Evolutionary conservation across 176 grass and related monocot genomes (phyloP), one percentile per base, ranked within the genome.

Genomic region (Oropetium thomaeum): DNA sequence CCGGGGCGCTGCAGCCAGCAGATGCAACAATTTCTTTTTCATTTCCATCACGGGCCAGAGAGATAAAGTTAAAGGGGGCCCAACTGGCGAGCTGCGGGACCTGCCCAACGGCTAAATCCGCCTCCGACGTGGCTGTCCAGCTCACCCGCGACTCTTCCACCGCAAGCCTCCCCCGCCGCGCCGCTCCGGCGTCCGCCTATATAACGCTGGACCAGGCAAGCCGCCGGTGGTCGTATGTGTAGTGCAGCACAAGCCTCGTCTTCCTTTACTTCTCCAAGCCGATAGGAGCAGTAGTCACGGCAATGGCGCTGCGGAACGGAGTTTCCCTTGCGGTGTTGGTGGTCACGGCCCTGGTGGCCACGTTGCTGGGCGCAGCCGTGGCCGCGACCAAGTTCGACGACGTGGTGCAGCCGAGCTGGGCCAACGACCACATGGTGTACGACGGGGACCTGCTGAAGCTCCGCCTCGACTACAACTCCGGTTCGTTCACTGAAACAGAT

Each of bases 321-420:
- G 38, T 22, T 5, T 42, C 10, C 20, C 10, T 71, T n/a, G 10
- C 49, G 17, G 32, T 81, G 16, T n/a, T n/a, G n/a, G 40, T 62
- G 55, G 48, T 66, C 31, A 62, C 10, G 20, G 28, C 10, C 5
- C 28, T 62, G 8, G 82, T 62, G 8, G 82, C 17, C 0, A 42
- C 58, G 19, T 5, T 43, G 55, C 37, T 71, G 0, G 5, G 5
- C 38, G 51, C 12, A 13, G 30, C 9, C 3, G 30, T 65, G 11
- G 83, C 14, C 0, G 57, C 45, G 37, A 62, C 72, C 6, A 99
- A 88, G 87, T 86, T 95, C 67, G 96, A 92, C 58, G 96, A 82
- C 16, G 89, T 99, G 43, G 85, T 99, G 75, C 87, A 90, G 82
- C 84, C 92, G 10, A 99, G 91, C 82, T 99, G 92, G 96, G 96